phyloP scores from a whole-genome alignment of 768 basidiomycete genomes.

The Rhodotorula toruloides region DNA sequence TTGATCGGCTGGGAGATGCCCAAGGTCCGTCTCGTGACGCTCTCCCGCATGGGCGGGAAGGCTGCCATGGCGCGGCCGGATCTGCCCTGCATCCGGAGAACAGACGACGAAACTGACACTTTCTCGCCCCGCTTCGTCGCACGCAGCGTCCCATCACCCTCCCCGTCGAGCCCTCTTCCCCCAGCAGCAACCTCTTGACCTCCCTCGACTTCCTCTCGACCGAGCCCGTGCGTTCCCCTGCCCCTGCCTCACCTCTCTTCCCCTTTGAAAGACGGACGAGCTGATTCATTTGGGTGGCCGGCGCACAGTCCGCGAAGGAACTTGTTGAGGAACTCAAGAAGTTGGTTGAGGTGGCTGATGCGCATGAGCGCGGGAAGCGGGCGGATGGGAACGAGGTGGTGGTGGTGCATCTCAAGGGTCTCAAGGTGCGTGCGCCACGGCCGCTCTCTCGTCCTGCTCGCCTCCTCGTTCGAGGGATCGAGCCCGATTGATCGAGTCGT shows the following conservation, averaged over 20 bases:
- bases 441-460: background rate
- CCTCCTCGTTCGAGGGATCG: background rate
- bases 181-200: no score
- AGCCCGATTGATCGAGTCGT: no score
- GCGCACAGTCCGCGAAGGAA: background rate
- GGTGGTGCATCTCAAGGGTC: conserved; percentile 32
- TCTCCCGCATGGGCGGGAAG: background rate
- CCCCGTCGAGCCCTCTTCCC: no score
- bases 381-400: conserved; percentile 1
- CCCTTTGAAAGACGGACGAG: background rate
- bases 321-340: conserved; percentile 20
- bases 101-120: no score
- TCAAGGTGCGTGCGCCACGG: conserved; percentile 13
- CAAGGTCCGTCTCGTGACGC: background rate
- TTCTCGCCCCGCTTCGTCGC: no score
- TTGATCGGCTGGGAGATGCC: conserved; percentile 27
- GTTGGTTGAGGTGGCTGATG: conserved; percentile 26
- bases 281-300: no score
- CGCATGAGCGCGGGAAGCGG: background rate
- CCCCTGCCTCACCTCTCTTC: background rate
- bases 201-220: no score
- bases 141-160: no score
- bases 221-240: no score
- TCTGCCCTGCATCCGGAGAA: no score
- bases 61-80: no score